Evolutionary conservation across 257 asterid species (phyloP).

Genomic region (Plantago ovata): DNA sequence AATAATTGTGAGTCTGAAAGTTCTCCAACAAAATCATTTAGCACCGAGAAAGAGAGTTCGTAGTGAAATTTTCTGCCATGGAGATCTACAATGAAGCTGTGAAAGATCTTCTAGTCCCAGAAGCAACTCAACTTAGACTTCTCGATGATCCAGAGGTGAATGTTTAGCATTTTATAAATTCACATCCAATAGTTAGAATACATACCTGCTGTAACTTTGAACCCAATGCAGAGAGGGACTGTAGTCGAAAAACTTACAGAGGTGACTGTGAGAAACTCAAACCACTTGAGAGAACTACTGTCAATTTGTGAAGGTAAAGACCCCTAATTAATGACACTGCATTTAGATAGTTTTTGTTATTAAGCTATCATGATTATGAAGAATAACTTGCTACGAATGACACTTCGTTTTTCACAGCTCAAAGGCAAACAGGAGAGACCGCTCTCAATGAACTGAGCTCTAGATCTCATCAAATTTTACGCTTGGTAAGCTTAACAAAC

Average conservation of each 20-base stretch:
- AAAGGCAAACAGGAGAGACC: constrained; percentile 91
- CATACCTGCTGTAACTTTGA: constrained; percentile 4
- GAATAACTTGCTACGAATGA: background rate
- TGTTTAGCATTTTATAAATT: background rate
- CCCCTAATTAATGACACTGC: background rate
- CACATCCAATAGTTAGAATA: background rate
- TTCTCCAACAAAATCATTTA: constrained; percentile 8
- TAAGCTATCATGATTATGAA: background rate
- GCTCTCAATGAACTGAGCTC: constrained; percentile 84
- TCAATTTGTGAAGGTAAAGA: constrained; percentile 68
- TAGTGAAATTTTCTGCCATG: constrained; percentile 80
- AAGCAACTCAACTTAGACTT: constrained; percentile 64
- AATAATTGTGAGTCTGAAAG: background rate
- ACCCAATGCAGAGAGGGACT: constrained; percentile 82
- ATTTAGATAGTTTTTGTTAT: background rate
- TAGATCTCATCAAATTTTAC: constrained; percentile 88
- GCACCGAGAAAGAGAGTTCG: constrained; percentile 50
- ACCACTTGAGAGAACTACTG: constrained; percentile 69
- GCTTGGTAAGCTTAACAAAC: constrained; percentile 46
- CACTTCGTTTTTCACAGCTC: constrained; percentile 47
- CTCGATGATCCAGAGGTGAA: constrained; percentile 93
- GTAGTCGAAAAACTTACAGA: constrained; percentile 80
- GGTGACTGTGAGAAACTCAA: constrained; percentile 45
- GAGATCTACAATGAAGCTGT: constrained; percentile 95
- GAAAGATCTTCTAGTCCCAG: constrained; percentile 70